Evolutionary conservation across 441 rosid genomes (phyloP).

Genomic region (Pelargonium fulgidum): DNA sequence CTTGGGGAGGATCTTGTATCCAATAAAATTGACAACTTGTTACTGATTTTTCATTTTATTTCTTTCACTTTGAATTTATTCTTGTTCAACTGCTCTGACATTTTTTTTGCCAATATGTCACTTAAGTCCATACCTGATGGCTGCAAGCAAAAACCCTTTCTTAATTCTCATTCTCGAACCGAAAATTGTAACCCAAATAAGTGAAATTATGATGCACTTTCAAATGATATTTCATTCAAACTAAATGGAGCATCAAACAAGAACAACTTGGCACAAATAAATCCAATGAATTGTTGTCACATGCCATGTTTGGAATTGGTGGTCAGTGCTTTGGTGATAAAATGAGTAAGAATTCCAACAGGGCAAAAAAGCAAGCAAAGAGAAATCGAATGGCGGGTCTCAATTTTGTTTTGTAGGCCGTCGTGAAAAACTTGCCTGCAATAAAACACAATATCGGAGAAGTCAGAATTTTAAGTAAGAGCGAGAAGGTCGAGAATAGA

Average conservation of each 20-base stretch:
- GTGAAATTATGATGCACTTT: slow-evolving; percentile 4
- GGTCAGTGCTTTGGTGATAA: slow-evolving; percentile 62
- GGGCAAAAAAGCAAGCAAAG: slow-evolving; percentile 86
- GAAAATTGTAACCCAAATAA: too few relatives aligned
- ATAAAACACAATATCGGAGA: not conserved
- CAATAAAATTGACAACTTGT: too few relatives aligned
- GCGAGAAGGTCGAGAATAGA: not conserved
- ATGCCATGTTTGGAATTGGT: slow-evolving; percentile 22
- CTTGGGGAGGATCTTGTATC: too few relatives aligned
- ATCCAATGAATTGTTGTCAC: slow-evolving; percentile 10
- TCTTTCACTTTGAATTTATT: too few relatives aligned
- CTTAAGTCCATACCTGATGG: too few relatives aligned
- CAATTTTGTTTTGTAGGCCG: slow-evolving; percentile 62
- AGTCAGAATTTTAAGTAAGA: not conserved
- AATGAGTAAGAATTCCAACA: slow-evolving; percentile 61
- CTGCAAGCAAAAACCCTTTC: too few relatives aligned
- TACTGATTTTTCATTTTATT: too few relatives aligned
- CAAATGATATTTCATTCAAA: slow-evolving; percentile 13
- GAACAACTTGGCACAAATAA: not conserved
- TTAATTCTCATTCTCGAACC: too few relatives aligned
- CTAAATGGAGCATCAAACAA: not conserved
- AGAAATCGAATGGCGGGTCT: slow-evolving; percentile 84
- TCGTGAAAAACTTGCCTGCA: slow-evolving; percentile 81
- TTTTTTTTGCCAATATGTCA: too few relatives aligned
- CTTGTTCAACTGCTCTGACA: too few relatives aligned